Evolutionary conservation across 257 asterid genomes (phyloP).

Genomic region (Prunella vulgaris): DNA sequence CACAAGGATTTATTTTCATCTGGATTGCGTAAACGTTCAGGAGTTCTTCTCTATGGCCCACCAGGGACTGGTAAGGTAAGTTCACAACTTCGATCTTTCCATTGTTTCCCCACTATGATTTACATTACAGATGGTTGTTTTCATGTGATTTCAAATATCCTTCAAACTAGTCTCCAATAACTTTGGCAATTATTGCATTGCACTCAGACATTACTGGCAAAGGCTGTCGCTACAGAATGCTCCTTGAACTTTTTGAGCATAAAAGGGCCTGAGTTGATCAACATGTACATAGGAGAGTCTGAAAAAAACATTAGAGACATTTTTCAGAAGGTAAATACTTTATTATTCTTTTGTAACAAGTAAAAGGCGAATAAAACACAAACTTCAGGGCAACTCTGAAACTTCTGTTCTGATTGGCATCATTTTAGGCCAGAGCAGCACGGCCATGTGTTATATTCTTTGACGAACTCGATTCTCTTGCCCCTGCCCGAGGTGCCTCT

Average conservation of each 20-base stretch:
- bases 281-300: constrained; percentile 99
- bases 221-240: constrained; percentile 99
- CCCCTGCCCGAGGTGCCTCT: constrained; percentile 98
- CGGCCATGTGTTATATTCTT: constrained; percentile 98
- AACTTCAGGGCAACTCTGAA: neutral
- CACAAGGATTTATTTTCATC: constrained; percentile 97
- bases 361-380: neutral
- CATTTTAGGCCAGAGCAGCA: constrained; percentile 85
- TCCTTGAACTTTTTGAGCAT: constrained; percentile 90
- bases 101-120: neutral
- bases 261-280: constrained; percentile 95
- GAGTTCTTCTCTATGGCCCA: constrained; percentile 98
- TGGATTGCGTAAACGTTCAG: constrained; percentile 95
- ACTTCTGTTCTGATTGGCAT: constrained; percentile 18
- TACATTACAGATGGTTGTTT: neutral
- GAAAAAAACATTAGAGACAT: constrained; percentile 93
- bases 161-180: constrained; percentile 11
- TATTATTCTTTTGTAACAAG: neutral
- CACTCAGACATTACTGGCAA: constrained; percentile 86
- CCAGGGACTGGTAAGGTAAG: constrained; percentile 99
- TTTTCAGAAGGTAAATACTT: constrained; percentile 70
- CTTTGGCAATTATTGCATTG: constrained; percentile 18
- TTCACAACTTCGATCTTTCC: constrained; percentile 4
- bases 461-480: constrained; percentile 97
- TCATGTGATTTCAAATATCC: neutral